Evolutionary conservation across 352 stramenopile species (phyloP).

Genomic region (Phytopythium vexans): DNA sequence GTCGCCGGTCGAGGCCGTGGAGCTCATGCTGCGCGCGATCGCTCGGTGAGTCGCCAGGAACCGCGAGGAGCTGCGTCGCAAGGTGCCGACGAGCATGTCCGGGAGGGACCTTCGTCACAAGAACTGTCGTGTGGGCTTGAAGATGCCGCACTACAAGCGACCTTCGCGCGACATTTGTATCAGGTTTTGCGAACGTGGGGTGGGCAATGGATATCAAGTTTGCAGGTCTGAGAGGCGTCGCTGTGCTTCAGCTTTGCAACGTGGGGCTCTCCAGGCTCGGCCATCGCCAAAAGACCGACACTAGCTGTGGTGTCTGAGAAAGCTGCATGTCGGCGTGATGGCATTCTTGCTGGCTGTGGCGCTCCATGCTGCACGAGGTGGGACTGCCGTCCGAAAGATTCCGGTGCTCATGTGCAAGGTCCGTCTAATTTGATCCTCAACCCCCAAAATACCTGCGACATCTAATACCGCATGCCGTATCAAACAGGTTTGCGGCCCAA

Average conservation of each 20-base stretch:
- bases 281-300: too few species aligned
- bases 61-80: constrained; percentile 12
- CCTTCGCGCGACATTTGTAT: constrained; percentile 3
- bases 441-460: not conserved
- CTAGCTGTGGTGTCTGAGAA: too few species aligned
- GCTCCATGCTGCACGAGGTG: too few species aligned
- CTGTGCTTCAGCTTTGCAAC: too few species aligned
- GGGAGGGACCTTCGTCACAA: not conserved
- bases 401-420: not conserved
- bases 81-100: constrained; percentile 17
- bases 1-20: constrained; percentile 20
- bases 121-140: not conserved
- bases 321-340: too few species aligned
- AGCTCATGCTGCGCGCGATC: constrained; percentile 40
- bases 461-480: not conserved
- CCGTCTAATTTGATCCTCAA: not conserved
- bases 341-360: too few species aligned
- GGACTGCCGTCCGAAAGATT: not conserved
- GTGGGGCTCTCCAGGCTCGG: too few species aligned
- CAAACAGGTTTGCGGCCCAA: not conserved
- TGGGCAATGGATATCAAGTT: not conserved
- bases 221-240: not conserved
- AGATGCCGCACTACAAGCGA: constrained; percentile 2
- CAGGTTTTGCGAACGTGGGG: not conserved
- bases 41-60: constrained; percentile 2